phyloP scores from a whole-genome alignment of 2,329 filamentous ascomycete species.

The Colletotrichum filicis region DNA sequence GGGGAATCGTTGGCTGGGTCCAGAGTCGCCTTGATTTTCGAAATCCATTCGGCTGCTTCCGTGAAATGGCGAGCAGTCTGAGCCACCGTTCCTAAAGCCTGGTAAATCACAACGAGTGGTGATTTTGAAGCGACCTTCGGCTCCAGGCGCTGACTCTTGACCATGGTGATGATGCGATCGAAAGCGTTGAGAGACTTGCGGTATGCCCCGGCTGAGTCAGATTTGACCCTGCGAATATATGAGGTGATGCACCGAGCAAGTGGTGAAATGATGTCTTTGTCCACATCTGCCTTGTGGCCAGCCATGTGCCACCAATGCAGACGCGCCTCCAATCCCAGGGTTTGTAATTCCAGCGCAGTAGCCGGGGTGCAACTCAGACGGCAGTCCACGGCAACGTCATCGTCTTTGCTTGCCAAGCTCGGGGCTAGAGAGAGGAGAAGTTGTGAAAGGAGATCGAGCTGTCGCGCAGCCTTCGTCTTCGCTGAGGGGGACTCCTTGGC shows the following conservation, averaged over 20 bases:
- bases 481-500: constrained; percentile 56
- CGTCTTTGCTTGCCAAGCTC: constrained; percentile 72
- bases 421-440: constrained; percentile 74
- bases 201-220: constrained; percentile 49
- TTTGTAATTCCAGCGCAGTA: constrained; percentile 71
- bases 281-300: constrained; percentile 67
- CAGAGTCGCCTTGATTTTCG: constrained; percentile 53
- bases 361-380: constrained; percentile 67
- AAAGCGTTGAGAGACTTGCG: constrained; percentile 50
- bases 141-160: constrained; percentile 48
- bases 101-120: constrained; percentile 60
- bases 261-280: constrained; percentile 74
- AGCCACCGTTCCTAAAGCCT: constrained; percentile 62
- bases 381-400: constrained; percentile 63
- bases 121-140: constrained; percentile 51
- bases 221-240: constrained; percentile 64
- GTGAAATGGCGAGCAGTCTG: constrained; percentile 56
- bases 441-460: constrained; percentile 75
- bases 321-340: constrained; percentile 69
- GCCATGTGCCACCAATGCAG: constrained; percentile 74
- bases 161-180: constrained; percentile 43
- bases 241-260: constrained; percentile 72
- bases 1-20: constrained; percentile 54
- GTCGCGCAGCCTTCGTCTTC: constrained; percentile 69
- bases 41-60: constrained; percentile 67